phyloP scores from a whole-genome alignment of 805 yeast species.

The Ogataea zsoltii region DNA sequence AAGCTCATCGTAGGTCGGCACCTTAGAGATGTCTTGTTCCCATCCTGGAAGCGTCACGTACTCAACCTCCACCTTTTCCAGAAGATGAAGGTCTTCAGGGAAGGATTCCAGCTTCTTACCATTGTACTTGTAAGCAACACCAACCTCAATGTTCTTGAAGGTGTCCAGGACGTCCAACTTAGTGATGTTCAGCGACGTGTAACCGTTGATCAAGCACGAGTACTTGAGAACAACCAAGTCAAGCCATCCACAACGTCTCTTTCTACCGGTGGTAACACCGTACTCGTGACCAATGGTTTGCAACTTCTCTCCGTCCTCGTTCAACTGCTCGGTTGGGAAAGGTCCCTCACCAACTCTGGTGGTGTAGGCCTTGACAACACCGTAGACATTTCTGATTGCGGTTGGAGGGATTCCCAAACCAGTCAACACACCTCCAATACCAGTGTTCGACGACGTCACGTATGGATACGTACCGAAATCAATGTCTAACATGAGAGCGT shows the following conservation, averaged over 20 bases:
- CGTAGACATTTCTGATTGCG: slow-evolving; percentile 75
- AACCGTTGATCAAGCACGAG: slow-evolving; percentile 90
- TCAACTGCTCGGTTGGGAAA: slow-evolving; percentile 96
- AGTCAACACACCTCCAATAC: slow-evolving; percentile 97
- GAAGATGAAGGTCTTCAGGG: slow-evolving; percentile 86
- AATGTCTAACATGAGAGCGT: slow-evolving; percentile 95
- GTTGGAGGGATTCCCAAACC: slow-evolving; percentile 97
- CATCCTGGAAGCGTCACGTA: slow-evolving; percentile 94
- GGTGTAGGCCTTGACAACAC: slow-evolving; percentile 98
- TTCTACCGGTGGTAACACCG: slow-evolving; percentile 98
- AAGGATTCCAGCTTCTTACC: slow-evolving; percentile 76
- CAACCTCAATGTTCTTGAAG: slow-evolving; percentile 85
- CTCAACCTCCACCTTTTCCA: slow-evolving; percentile 90
- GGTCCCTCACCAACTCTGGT: slow-evolving; percentile 99
- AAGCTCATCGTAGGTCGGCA: slow-evolving; percentile 69
- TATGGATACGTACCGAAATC: slow-evolving; percentile 98
- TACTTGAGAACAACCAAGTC: slow-evolving; percentile 93
- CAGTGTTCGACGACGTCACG: slow-evolving; percentile 93
- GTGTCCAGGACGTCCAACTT: slow-evolving; percentile 93
- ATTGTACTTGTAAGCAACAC: slow-evolving; percentile 75
- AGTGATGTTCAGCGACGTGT: slow-evolving; percentile 91
- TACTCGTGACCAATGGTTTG: slow-evolving; percentile 92
- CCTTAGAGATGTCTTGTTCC: slow-evolving; percentile 77
- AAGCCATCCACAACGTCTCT: slow-evolving; percentile 99
- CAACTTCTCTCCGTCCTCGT: slow-evolving; percentile 79